phyloP scores from a whole-genome alignment of 257 asterid genomes.

The Ajuga chamaepitys region DNA sequence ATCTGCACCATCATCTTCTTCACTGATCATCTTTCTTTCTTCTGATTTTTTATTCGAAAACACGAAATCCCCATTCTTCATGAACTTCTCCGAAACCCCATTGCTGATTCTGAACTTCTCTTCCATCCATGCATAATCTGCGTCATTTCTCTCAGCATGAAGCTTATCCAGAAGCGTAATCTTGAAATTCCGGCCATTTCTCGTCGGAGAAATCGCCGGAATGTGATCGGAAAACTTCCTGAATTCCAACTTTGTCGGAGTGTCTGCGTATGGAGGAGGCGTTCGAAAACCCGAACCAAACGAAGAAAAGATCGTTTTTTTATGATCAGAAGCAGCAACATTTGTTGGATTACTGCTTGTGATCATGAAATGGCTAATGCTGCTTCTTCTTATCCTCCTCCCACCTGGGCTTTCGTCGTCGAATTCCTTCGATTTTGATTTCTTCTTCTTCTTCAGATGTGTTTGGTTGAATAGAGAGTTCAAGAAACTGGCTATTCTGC shows the following conservation, averaged over 20 bases:
- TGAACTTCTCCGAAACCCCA: neutral
- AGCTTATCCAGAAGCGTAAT: neutral
- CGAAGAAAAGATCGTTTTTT: conserved; percentile 6
- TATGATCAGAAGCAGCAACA: neutral
- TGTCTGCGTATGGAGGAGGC: conserved; percentile 36
- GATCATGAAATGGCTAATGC: conserved; percentile 57
- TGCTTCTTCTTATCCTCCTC: conserved; percentile 66
- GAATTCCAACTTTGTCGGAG: conserved; percentile 49
- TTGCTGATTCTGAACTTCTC: conserved; percentile 18
- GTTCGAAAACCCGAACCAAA: conserved; percentile 41
- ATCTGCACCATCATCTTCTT: conserved; percentile 50
- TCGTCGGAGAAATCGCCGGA: conserved; percentile 4
- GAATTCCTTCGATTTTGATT: conserved; percentile 29
- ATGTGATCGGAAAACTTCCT: conserved; percentile 12
- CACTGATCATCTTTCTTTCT: conserved; percentile 19
- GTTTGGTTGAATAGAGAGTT: conserved; percentile 73
- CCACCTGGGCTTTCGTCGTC: conserved; percentile 49
- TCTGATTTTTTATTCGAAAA: conserved; percentile 2
- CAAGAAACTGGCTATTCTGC: conserved; percentile 61
- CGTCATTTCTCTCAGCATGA: neutral
- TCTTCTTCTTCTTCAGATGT: conserved; percentile 61
- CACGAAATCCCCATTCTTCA: neutral
- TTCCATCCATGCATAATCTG: conserved; percentile 23
- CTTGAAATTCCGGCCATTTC: conserved; percentile 9
- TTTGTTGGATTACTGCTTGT: neutral